Percentiles rank a stretch among this genome's conserved stretches.
Evolutionary conservation across 129 eudicot genomes (phyloP).

Genomic region (Flaveria bidentis): DNA sequence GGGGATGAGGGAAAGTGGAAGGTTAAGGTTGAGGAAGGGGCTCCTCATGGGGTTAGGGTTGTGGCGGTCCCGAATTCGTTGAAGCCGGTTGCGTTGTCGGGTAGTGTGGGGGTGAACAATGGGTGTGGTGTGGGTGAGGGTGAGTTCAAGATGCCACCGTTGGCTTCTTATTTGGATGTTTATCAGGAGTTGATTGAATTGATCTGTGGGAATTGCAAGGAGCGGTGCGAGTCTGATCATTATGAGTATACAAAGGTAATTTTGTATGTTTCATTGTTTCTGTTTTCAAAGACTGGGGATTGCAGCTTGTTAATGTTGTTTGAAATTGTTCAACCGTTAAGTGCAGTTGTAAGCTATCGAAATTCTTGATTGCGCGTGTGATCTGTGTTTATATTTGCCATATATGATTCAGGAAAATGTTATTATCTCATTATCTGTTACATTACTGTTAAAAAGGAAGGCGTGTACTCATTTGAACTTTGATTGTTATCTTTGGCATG

Average conservation of each 20-base stretch:
- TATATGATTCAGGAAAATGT: constrained; percentile 7
- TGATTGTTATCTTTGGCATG: background rate
- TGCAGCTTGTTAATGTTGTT: background rate
- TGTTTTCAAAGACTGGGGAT: background rate
- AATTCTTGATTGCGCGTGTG: background rate
- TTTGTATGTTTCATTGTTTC: background rate
- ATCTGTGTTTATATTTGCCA: background rate
- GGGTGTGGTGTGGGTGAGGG: constrained; percentile 28
- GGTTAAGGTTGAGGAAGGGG: constrained; percentile 92
- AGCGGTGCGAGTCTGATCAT: constrained; percentile 46
- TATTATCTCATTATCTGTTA: background rate
- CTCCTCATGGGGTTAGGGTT: constrained; percentile 89
- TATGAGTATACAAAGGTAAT: constrained; percentile 64
- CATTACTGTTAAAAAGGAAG: background rate
- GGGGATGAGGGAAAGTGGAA: constrained; percentile 43
- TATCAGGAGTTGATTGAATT: constrained; percentile 50
- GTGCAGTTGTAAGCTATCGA: background rate
- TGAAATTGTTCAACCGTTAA: background rate
- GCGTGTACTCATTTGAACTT: background rate
- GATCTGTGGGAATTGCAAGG: constrained; percentile 75
- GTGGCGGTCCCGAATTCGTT: constrained; percentile 76
- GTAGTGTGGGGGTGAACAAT: constrained; percentile 21
- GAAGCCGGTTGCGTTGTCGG: constrained; percentile 56
- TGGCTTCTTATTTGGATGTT: constrained; percentile 80
- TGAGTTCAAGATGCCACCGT: constrained; percentile 60